A percentile compares a stretch with the other conserved stretches of the same genome.
Evolutionary conservation across 768 basidiomycete genomes (phyloP).

Genomic region (Boletus rubropictus): DNA sequence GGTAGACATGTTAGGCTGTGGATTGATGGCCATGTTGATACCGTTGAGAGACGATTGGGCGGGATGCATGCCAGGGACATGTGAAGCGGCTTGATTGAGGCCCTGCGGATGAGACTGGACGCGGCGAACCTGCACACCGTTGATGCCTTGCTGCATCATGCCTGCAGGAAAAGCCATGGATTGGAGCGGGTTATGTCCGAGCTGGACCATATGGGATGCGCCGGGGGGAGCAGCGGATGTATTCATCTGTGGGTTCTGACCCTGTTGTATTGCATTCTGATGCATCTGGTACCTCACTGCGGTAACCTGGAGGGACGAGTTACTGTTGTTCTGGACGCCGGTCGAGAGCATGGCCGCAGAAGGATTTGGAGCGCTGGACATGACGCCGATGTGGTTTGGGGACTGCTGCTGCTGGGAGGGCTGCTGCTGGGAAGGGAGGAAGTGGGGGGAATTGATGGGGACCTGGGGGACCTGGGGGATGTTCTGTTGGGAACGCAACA

Average conservation of each 20-base stretch:
- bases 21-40: conserved; percentile 43
- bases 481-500: conserved; percentile 40
- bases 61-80: conserved; percentile 33
- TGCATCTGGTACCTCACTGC: conserved; percentile 30
- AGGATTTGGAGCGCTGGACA: conserved; percentile 31
- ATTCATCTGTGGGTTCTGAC: conserved; percentile 33
- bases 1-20: conserved; percentile 37
- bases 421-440: conserved; percentile 36
- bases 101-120: conserved; percentile 53
- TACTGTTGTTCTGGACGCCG: conserved; percentile 24
- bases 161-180: conserved; percentile 38
- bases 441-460: conserved; percentile 34
- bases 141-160: conserved; percentile 38
- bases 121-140: conserved; percentile 41
- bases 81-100: conserved; percentile 36
- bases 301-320: conserved; percentile 20
- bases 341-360: conserved; percentile 37
- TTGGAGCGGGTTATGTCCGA: conserved; percentile 36
- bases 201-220: conserved; percentile 26
- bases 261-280: conserved; percentile 35
- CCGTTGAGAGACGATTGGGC: conserved; percentile 32
- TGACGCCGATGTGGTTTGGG: conserved; percentile 33
- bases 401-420: conserved; percentile 32
- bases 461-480: conserved; percentile 36
- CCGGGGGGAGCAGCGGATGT: conserved; percentile 25